Evolutionary conservation across 768 basidiomycete genomes (phyloP).

Genomic region (Pulveroboletus sp.): DNA sequence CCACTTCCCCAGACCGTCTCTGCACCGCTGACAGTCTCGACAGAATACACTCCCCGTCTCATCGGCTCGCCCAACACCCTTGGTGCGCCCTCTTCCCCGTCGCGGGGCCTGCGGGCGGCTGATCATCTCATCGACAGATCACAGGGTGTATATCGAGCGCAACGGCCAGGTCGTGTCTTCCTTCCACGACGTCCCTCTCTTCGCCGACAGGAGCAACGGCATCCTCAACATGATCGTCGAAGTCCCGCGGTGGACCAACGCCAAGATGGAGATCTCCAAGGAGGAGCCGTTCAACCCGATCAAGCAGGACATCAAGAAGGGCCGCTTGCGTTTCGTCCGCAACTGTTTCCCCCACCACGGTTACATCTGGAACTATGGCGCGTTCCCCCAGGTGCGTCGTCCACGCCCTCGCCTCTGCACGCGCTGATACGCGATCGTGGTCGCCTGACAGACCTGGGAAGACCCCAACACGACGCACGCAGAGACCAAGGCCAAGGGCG

Average conservation of each 20-base stretch:
- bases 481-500: constrained; percentile 98
- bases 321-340: constrained; percentile 92
- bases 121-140: constrained; percentile 53
- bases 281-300: constrained; percentile 99
- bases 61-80: constrained; percentile 91
- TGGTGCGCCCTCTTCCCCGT: constrained; percentile 47
- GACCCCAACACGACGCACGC: constrained; percentile 83
- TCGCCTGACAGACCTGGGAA: constrained; percentile 82
- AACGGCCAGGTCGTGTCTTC: constrained; percentile 78
- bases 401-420: too few relatives aligned
- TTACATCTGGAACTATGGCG: constrained; percentile 99
- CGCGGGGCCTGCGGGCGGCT: constrained; percentile 8
- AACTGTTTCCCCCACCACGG: constrained; percentile 99
- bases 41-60: constrained; percentile 72
- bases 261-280: constrained; percentile 99
- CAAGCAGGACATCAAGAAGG: constrained; percentile 98
- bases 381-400: constrained; percentile 84
- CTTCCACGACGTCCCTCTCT: constrained; percentile 97
- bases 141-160: constrained; percentile 92
- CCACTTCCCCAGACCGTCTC: constrained; percentile 3
- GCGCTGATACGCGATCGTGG: neutral
- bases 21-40: constrained; percentile 6
- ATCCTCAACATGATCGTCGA: constrained; percentile 99
- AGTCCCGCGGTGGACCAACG: constrained; percentile 99
- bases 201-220: constrained; percentile 91